These are phyloP conservation scores for Cercophora scortea DNA, from an alignment of 495 filamentous ascomycete genomes.

Conservation along the genomic window DNA sequence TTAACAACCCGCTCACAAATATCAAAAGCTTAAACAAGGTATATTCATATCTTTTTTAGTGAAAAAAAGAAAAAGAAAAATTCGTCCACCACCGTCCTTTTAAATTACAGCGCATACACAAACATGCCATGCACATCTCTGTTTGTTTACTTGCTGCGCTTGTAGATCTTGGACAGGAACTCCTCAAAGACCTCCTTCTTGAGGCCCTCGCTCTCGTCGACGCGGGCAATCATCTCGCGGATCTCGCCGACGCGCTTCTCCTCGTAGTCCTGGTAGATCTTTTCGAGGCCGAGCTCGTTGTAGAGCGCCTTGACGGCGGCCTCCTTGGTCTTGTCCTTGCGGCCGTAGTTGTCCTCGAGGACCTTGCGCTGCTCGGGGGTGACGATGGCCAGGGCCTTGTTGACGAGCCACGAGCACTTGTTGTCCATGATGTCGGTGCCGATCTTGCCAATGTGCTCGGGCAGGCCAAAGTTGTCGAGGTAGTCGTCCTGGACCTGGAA, in stretches of 20 bases:
- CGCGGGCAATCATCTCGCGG: conserved; percentile 59
- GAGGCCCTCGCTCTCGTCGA: conserved; percentile 79
- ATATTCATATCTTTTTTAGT: neutral
- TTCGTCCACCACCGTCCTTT: neutral
- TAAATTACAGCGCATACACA: neutral
- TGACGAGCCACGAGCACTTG: conserved; percentile 97
- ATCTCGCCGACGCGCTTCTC: conserved; percentile 72
- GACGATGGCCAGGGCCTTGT: conserved; percentile 75
- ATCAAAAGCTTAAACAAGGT: neutral
- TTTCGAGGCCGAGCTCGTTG: conserved; percentile 72
- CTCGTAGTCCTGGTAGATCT: conserved; percentile 80
- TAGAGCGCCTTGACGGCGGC: conserved; percentile 79
- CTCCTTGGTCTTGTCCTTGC: conserved; percentile 75
- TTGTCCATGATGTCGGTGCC: conserved; percentile 98
- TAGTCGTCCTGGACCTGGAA: conserved; percentile 99
- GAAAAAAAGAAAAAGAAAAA: neutral
- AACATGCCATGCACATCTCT: neutral
- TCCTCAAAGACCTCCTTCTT: conserved; percentile 84
- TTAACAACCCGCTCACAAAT: no score
- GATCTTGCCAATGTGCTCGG: conserved; percentile 89
- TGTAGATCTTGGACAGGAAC: conserved; percentile 95
- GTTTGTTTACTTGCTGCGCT: conserved; percentile 88
- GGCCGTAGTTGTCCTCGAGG: conserved; percentile 80
- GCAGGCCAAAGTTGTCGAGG: conserved; percentile 92
- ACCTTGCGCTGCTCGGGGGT: conserved; percentile 74